phyloP scores from a whole-genome alignment of 1,139 yeast species.

The Blastobotrys capitulatus region DNA sequence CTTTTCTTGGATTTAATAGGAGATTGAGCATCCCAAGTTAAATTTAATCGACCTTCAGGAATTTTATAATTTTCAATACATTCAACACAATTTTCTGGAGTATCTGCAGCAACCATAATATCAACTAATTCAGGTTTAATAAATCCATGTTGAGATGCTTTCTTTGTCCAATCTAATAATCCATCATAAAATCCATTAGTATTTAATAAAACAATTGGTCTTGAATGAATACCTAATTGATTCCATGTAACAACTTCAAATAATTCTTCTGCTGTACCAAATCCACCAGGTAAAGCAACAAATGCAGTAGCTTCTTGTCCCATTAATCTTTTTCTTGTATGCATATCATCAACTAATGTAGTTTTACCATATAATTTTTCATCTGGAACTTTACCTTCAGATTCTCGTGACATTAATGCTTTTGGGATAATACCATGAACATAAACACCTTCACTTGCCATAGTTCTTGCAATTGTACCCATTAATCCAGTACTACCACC shows the following conservation, averaged over 20 bases:
- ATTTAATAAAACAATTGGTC: constrained; percentile 75
- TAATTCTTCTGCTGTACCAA: constrained; percentile 84
- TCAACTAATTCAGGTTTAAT: constrained; percentile 62
- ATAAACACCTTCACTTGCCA: constrained; percentile 60
- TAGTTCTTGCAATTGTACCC: constrained; percentile 79
- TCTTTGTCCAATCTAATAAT: constrained; percentile 44
- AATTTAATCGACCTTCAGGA: constrained; percentile 72
- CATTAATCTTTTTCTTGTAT: constrained; percentile 82
- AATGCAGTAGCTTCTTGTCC: constrained; percentile 83
- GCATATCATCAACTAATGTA: constrained; percentile 83
- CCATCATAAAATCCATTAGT: constrained; percentile 76
- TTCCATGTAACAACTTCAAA: constrained; percentile 91
- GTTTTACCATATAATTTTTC: constrained; percentile 72
- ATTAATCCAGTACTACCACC: constrained; percentile 79
- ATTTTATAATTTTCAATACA: constrained; percentile 54
- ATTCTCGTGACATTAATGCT: constrained; percentile 71
- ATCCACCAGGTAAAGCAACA: constrained; percentile 89
- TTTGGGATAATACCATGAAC: constrained; percentile 86
- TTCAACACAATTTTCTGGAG: constrained; percentile 46
- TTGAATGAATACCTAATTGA: constrained; percentile 77
- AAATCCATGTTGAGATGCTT: constrained; percentile 51
- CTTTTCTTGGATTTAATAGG: constrained; percentile 8
- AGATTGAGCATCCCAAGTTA: constrained; percentile 51
- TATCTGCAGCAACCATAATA: constrained; percentile 62
- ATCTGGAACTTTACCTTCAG: constrained; percentile 44